Evolutionary conservation across 345 rosid species (phyloP).

Genomic region (Salix arbutifolia): DNA sequence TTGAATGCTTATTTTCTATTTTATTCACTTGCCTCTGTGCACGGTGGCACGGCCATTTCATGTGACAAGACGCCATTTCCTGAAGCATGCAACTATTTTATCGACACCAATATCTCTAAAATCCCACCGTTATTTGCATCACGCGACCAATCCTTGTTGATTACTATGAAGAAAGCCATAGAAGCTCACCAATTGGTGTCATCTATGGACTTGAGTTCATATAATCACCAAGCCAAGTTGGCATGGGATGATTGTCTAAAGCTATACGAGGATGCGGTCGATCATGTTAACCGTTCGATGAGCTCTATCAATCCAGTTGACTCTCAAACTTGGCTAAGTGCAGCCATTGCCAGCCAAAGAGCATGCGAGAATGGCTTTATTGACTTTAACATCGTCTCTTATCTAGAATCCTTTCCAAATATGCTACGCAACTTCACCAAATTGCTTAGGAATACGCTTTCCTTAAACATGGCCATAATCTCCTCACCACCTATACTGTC

Average conservation of each 20-base stretch:
- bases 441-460: conserved; percentile 70
- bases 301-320: conserved; percentile 38
- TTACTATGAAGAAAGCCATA: conserved; percentile 50
- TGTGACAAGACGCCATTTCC: conserved; percentile 63
- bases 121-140: conserved; percentile 20
- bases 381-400: conserved; percentile 46
- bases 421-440: conserved; percentile 49
- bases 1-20: conserved; percentile 13
- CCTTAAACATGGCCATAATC: conserved; percentile 40
- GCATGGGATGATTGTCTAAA: conserved; percentile 71
- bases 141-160: conserved; percentile 42
- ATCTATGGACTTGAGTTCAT: conserved; percentile 34
- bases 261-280: conserved; percentile 52
- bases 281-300: conserved; percentile 49
- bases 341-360: conserved; percentile 60
- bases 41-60: conserved; percentile 35
- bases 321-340: conserved; percentile 72
- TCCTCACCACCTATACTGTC: conserved; percentile 10
- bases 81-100: conserved; percentile 41
- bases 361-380: conserved; percentile 69
- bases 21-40: conserved; percentile 12
- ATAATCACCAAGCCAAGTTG: conserved; percentile 37
- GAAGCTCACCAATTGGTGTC: conserved; percentile 46
- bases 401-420: conserved; percentile 35
- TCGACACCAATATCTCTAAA: conserved; percentile 5